These are phyloP conservation scores for Aspergillus caelatus DNA, from an alignment of 2,329 filamentous ascomycete genomes.

Conservation along the genomic window DNA sequence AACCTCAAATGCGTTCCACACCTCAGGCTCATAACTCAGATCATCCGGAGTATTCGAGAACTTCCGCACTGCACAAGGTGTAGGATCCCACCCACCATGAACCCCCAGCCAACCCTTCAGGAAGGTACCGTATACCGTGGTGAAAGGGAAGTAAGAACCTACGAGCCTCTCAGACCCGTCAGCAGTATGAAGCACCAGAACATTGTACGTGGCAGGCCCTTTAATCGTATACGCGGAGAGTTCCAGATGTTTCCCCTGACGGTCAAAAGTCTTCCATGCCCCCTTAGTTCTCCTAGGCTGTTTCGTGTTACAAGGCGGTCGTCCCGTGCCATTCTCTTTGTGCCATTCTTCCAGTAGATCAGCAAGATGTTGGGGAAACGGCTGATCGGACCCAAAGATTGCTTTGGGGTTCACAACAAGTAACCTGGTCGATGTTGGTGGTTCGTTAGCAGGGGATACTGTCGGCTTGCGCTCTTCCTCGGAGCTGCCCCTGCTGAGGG, in stretches of 20 bases:
- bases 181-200: conserved; percentile 13
- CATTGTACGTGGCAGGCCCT: conserved; percentile 6
- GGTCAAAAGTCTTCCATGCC: conserved; percentile 20
- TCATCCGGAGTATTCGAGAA: background rate
- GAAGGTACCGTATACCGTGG: conserved; percentile 7
- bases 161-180: conserved; percentile 9
- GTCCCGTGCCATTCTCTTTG: conserved; percentile 4
- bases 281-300: background rate
- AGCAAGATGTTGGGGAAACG: conserved; percentile 11
- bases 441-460: background rate
- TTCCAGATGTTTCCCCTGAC: conserved; percentile 14
- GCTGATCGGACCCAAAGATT: background rate
- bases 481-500: background rate
- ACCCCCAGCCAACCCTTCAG: conserved; percentile 17
- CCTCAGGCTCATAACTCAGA: conserved; percentile 8
- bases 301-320: conserved; percentile 4
- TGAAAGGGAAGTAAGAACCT: background rate
- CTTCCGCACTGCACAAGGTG: conserved; percentile 13
- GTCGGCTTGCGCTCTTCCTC: conserved; percentile 6
- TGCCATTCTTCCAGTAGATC: conserved; percentile 18
- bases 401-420: too few relatives aligned
- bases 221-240: conserved; percentile 14
- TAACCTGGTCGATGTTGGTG: background rate
- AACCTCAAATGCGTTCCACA: background rate
- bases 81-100: conserved; percentile 7